Evolutionary conservation across 1,284 basidiomycete genomes (phyloP).

Genomic region (Naganishia albida): DNA sequence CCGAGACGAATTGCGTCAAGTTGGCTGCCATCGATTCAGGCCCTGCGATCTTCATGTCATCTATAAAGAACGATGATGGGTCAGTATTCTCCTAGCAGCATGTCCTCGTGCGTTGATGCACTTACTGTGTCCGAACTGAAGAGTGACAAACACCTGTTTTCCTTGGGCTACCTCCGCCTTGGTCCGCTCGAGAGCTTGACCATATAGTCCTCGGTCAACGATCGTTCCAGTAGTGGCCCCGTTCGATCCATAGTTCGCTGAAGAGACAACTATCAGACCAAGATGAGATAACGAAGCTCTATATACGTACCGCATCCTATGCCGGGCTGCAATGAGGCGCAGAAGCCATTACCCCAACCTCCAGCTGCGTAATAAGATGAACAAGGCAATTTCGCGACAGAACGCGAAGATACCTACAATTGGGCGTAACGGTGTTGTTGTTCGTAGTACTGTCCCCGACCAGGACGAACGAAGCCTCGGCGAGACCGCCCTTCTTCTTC

Average conservation of each 20-base stretch:
- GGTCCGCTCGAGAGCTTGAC: slow-evolving; percentile 42
- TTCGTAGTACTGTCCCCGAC: slow-evolving; percentile 35
- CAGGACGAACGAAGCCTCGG: slow-evolving; percentile 33
- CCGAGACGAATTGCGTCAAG: slow-evolving; percentile 55
- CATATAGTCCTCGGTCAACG: slow-evolving; percentile 53
- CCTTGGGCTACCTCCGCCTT: slow-evolving; percentile 53
- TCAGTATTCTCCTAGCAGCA: not conserved
- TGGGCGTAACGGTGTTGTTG: slow-evolving; percentile 33
- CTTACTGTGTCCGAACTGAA: slow-evolving; percentile 58
- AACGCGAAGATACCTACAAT: slow-evolving; percentile 25
- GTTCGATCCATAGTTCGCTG: slow-evolving; percentile 54
- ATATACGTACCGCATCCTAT: slow-evolving; percentile 45
- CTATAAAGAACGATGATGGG: not conserved
- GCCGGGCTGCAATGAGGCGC: slow-evolving; percentile 49
- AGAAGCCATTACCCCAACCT: slow-evolving; percentile 55
- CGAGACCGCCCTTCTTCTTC: slow-evolving; percentile 25
- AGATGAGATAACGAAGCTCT: not conserved
- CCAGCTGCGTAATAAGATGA: slow-evolving; percentile 34
- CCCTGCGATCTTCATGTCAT: slow-evolving; percentile 57
- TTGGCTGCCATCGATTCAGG: slow-evolving; percentile 58
- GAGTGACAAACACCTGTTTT: slow-evolving; percentile 54
- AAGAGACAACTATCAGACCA: not conserved
- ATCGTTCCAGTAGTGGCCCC: slow-evolving; percentile 57
- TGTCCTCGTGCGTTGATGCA: not conserved
- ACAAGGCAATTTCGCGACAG: not conserved